Evolutionary conservation across 192 early-diverging fungal species (phyloP).

Genomic region (Geranomyces michiganensis): DNA sequence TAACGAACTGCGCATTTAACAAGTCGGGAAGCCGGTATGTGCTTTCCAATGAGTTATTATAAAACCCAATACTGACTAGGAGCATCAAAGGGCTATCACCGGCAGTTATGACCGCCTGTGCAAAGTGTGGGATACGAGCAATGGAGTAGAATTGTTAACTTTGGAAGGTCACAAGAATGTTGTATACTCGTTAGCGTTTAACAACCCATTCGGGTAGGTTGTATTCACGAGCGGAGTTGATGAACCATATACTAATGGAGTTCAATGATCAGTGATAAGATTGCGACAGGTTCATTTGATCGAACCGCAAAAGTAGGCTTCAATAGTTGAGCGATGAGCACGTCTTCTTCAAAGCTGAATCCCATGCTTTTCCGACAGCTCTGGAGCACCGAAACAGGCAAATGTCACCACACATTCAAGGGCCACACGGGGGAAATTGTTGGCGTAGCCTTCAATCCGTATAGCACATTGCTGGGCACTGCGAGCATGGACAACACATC

Average conservation of each 20-base stretch:
- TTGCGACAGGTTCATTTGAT: conserved; percentile 59
- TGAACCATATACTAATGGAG: no score
- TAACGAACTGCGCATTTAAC: conserved; percentile 59
- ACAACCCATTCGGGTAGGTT: conserved; percentile 53
- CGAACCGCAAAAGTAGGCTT: conserved; percentile 50
- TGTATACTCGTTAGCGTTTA: conserved; percentile 52
- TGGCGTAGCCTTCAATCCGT: conserved; percentile 44
- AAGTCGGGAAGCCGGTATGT: conserved; percentile 46
- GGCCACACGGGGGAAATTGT: conserved; percentile 56
- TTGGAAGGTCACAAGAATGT: conserved; percentile 58
- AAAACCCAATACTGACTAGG: conserved; percentile 5
- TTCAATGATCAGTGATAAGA: conserved; percentile 40
- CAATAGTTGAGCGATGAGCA: neutral
- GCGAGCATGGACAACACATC: conserved; percentile 54
- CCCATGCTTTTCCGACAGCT: conserved; percentile 24
- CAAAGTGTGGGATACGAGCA: conserved; percentile 50
- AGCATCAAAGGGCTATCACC: conserved; percentile 40
- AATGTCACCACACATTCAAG: conserved; percentile 51
- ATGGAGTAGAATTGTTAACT: conserved; percentile 43
- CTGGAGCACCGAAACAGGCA: conserved; percentile 48
- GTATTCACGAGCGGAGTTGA: no score
- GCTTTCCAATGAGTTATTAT: neutral
- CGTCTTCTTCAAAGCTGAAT: neutral
- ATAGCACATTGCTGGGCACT: conserved; percentile 43
- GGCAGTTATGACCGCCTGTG: conserved; percentile 56